Conservation (phyloP, 2,329 filamentous ascomycete species). For the Hypoxylon sp. region DNA sequence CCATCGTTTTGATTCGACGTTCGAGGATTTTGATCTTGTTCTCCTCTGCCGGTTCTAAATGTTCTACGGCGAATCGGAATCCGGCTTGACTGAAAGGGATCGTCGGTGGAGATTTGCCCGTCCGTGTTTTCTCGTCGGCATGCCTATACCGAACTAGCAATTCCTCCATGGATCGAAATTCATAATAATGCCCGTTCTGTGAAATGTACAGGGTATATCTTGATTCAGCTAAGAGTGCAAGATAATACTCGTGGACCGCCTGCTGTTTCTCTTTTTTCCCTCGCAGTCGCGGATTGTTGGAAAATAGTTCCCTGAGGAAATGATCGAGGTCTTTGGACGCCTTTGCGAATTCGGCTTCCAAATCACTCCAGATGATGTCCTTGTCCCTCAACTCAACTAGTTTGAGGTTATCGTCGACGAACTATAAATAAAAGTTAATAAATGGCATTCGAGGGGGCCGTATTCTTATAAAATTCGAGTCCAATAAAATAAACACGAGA, state of each 20-base stretch:
- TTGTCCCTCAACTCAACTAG: slow-evolving; percentile 32
- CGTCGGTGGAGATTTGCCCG: neutral
- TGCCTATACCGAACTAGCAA: slow-evolving; percentile 28
- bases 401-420: slow-evolving; percentile 37
- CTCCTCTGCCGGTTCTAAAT: slow-evolving; percentile 7
- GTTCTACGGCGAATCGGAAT: slow-evolving; percentile 18
- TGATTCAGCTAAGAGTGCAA: slow-evolving; percentile 10
- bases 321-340: slow-evolving; percentile 6
- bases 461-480: neutral
- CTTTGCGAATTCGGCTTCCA: slow-evolving; percentile 12
- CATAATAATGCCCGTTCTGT: slow-evolving; percentile 36
- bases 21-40: neutral
- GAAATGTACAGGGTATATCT: slow-evolving; percentile 13
- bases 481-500: neutral
- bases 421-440: slow-evolving; percentile 20
- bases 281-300: neutral
- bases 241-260: slow-evolving; percentile 9
- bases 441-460: neutral
- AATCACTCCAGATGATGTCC: slow-evolving; percentile 17
- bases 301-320: neutral
- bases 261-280: neutral
- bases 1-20: neutral
- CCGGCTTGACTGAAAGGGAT: neutral
- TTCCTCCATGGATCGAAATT: slow-evolving; percentile 41
- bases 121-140: neutral